Percentiles rank a stretch among this genome's conserved stretches.
Evolutionary conservation across 1,284 basidiomycete genomes (phyloP).

Genomic region (Fomitopsis pinicola): DNA sequence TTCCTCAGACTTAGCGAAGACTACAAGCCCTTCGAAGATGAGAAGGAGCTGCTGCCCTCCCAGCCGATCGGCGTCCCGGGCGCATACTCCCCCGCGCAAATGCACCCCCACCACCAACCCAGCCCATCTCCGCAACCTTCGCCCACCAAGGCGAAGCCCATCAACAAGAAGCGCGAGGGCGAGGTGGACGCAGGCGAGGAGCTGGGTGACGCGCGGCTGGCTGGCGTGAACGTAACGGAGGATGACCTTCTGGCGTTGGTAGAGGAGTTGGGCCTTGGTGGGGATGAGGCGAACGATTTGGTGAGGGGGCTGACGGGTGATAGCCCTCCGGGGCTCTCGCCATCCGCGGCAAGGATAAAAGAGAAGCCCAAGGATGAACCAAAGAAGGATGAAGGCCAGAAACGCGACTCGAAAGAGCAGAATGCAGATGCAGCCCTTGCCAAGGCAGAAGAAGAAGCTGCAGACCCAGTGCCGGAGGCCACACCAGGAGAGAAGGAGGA

Average conservation of each 20-base stretch:
- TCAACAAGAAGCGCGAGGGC: constrained; percentile 25
- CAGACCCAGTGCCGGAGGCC: background rate
- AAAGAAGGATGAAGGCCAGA: background rate
- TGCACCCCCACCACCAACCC: constrained; percentile 67
- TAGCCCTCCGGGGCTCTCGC: background rate
- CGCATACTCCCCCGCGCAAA: constrained; percentile 64
- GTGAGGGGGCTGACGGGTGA: constrained; percentile 49
- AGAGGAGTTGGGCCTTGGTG: constrained; percentile 67
- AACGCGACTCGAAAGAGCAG: background rate
- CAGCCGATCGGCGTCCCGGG: constrained; percentile 76
- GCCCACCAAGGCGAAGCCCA: constrained; percentile 28
- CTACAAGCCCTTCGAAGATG: constrained; percentile 46
- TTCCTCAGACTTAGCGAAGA: constrained; percentile 74
- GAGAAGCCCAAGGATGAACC: background rate
- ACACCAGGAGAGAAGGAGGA: background rate
- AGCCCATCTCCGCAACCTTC: constrained; percentile 47
- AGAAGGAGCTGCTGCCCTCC: constrained; percentile 40
- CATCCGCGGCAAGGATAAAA: background rate
- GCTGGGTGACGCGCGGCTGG: constrained; percentile 64
- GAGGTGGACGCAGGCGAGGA: constrained; percentile 63
- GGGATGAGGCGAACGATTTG: constrained; percentile 66
- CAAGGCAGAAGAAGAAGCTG: constrained; percentile 7
- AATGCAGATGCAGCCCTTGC: background rate
- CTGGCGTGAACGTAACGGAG: constrained; percentile 72
- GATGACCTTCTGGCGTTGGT: constrained; percentile 67